Percentiles rank a stretch among this genome's conserved stretches.
Conservation (phyloP, 2,329 filamentous ascomycete genomes). For the Monilinia vaccinii-corymbosi region DNA sequence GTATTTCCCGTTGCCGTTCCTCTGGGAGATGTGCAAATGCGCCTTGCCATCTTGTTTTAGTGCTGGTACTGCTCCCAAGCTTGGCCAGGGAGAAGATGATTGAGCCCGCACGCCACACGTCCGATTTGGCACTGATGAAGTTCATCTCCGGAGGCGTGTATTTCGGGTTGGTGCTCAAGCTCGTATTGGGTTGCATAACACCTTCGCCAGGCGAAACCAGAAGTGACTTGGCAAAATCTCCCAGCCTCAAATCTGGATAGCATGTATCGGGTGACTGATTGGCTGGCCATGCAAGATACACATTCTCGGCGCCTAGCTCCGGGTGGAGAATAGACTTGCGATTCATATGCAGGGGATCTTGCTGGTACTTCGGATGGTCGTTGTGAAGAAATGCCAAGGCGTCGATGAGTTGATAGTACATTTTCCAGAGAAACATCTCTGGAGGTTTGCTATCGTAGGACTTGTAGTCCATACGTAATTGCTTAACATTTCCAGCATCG, state of each 20-base stretch:
- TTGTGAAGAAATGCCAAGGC: constrained; percentile 6
- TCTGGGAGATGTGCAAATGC: not conserved
- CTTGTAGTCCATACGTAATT: not conserved
- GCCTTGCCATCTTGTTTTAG: not conserved
- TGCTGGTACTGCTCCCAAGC: not conserved
- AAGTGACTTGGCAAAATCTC: not conserved
- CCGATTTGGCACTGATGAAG: not conserved
- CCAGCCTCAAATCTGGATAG: not conserved
- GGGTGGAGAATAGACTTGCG: not conserved
- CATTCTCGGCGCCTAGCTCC: not conserved
- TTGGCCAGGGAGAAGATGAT: not conserved
- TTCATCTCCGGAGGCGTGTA: not conserved
- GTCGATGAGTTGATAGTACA: not conserved
- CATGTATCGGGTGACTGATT: not conserved
- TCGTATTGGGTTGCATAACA: not conserved
- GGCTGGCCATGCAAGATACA: not conserved
- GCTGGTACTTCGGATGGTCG: constrained; percentile 1
- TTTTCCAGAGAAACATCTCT: not conserved
- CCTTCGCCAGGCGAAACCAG: not conserved
- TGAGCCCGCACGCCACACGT: not conserved
- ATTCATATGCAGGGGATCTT: not conserved
- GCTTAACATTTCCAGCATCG: not conserved
- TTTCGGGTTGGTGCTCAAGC: not conserved
- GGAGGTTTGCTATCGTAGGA: rapidly evolving
- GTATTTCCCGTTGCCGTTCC: not conserved